Conservation (phyloP, 139 green algal species). For the Edaphochlamys debaryana region DNA sequence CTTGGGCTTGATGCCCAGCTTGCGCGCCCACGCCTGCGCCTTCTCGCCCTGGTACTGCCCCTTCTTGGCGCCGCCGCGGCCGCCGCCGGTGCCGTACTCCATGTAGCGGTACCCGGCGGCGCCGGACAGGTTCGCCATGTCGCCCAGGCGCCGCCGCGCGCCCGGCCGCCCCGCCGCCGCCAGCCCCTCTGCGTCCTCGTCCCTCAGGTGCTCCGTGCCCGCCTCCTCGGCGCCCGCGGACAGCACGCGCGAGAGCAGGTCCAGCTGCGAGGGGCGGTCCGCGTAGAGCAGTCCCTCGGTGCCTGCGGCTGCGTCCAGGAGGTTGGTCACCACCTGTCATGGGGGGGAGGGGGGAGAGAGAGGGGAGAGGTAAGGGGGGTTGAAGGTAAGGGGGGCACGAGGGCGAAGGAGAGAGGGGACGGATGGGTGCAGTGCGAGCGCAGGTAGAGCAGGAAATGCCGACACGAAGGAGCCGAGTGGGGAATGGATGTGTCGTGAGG, state of each 20-base stretch:
- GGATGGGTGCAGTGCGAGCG: no score
- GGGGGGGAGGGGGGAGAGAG: neutral
- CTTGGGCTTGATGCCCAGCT: conserved; percentile 22
- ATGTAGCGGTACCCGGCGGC: conserved; percentile 78
- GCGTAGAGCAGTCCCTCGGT: conserved; percentile 12
- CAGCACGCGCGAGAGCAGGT: conserved; percentile 78
- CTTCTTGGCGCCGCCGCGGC: neutral
- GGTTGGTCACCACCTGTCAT: conserved; percentile 86
- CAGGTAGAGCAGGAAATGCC: no score
- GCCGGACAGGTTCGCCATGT: conserved; percentile 82
- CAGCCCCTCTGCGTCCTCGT: conserved; percentile 49
- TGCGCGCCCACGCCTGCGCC: conserved; percentile 36
- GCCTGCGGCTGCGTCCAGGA: conserved; percentile 67
- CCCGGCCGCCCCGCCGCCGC: conserved; percentile 26
- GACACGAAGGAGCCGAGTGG: no score
- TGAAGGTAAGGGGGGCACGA: no score
- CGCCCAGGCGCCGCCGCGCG: conserved; percentile 64
- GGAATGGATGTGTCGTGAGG: no score
- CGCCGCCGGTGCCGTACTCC: conserved; percentile 64
- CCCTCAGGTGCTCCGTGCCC: conserved; percentile 70
- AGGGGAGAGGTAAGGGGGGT: neutral
- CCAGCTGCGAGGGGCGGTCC: conserved; percentile 61
- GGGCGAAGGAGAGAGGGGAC: no score
- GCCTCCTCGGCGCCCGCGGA: conserved; percentile 74
- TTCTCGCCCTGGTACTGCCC: conserved; percentile 24